Percentiles rank a stretch among this genome's conserved stretches.
Conservation (phyloP, 2,329 filamentous ascomycete species). For the Purpureocillium lavendulum region DNA sequence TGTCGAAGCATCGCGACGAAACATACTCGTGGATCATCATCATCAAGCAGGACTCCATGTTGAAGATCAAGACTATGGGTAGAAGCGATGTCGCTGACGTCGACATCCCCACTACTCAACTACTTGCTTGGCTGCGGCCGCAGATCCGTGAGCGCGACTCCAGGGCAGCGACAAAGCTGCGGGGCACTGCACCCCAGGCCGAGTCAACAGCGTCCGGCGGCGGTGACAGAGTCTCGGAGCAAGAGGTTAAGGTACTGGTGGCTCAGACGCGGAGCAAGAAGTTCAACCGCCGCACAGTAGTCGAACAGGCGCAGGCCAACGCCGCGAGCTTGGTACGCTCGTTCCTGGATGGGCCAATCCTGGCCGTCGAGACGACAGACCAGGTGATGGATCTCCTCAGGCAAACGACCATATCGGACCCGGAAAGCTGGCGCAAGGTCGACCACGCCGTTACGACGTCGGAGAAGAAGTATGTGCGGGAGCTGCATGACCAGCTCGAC, state of each 20-base stretch:
- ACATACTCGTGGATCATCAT: constrained; percentile 81
- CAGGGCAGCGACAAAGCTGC: constrained; percentile 41
- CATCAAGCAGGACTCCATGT: constrained; percentile 66
- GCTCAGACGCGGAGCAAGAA: constrained; percentile 83
- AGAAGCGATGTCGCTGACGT: constrained; percentile 67
- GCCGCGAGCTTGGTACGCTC: constrained; percentile 57
- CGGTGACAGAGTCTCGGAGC: constrained; percentile 36
- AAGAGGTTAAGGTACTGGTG: constrained; percentile 78
- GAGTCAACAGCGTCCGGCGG: constrained; percentile 16
- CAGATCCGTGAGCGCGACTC: constrained; percentile 76
- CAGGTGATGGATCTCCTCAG: constrained; percentile 70
- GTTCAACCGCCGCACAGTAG: constrained; percentile 76
- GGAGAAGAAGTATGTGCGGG: constrained; percentile 74
- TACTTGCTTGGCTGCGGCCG: constrained; percentile 70
- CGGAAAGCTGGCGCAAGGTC: constrained; percentile 74
- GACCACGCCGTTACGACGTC: constrained; percentile 70
- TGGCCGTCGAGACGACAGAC: constrained; percentile 83
- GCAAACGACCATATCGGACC: constrained; percentile 66
- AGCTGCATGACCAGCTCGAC: constrained; percentile 70
- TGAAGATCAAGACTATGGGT: constrained; percentile 73
- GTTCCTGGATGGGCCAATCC: constrained; percentile 70
- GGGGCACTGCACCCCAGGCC: constrained; percentile 18
- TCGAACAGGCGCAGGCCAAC: constrained; percentile 64
- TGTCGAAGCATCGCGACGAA: constrained; percentile 68
- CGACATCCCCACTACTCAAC: constrained; percentile 64